Conservation (phyloP, 305 asterid genomes). For the Striga hermonthica region DNA sequence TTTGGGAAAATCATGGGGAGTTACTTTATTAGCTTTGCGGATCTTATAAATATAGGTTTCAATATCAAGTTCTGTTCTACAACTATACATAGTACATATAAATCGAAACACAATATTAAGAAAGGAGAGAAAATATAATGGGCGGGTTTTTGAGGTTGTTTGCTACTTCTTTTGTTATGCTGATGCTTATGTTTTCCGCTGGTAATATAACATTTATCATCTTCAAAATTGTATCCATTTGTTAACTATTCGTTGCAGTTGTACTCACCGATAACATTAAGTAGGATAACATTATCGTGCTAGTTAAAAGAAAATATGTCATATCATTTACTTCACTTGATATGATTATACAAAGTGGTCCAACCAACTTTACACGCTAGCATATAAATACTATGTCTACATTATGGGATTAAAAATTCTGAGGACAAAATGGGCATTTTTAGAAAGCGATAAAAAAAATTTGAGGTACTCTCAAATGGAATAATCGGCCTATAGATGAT, state of each 20-base stretch:
- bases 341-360: neutral
- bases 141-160: constrained; percentile 33
- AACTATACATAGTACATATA: too few species aligned
- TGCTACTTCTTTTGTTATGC: constrained; percentile 31
- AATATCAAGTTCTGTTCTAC: too few species aligned
- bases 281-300: neutral
- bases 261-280: neutral
- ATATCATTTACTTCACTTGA: neutral
- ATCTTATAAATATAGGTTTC: neutral
- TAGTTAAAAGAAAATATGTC: neutral
- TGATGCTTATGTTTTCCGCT: constrained; percentile 36
- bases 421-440: too few species aligned
- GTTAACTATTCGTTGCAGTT: neutral
- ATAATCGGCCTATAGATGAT: too few species aligned
- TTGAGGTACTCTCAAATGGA: too few species aligned
- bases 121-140: constrained; percentile 23
- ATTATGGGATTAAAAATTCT: too few species aligned
- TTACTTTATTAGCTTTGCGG: too few species aligned
- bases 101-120: neutral
- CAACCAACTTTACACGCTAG: too few species aligned
- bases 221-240: neutral
- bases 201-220: constrained; percentile 22
- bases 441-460: too few species aligned
- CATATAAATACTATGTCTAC: too few species aligned
- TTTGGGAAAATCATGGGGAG: too few species aligned